Conservation (phyloP, 2,329 filamentous ascomycete species). For the Aphanocladium album region DNA sequence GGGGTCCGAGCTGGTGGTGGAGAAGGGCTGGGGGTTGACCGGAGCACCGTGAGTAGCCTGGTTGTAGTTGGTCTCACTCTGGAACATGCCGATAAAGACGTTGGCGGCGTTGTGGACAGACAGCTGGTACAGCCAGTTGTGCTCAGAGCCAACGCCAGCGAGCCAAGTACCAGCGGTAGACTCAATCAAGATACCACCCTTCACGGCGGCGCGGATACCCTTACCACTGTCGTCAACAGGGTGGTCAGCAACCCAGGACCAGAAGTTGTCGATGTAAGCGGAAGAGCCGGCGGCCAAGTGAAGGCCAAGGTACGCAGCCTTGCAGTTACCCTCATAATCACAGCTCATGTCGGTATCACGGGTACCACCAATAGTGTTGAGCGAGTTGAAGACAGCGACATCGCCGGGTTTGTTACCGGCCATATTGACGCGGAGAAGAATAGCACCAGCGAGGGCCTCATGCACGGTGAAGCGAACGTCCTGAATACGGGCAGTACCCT, state of each 20-base stretch:
- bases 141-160: constrained; percentile 42
- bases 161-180: constrained; percentile 48
- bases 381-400: constrained; percentile 45
- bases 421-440: constrained; percentile 46
- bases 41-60: constrained; percentile 30
- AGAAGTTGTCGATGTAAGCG: constrained; percentile 49
- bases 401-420: constrained; percentile 40
- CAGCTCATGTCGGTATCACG: constrained; percentile 33
- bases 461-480: constrained; percentile 49
- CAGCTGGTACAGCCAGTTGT: constrained; percentile 55
- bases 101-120: constrained; percentile 45
- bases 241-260: constrained; percentile 47
- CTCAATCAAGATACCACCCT: constrained; percentile 44
- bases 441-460: constrained; percentile 36
- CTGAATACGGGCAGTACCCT: constrained; percentile 44
- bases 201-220: constrained; percentile 41
- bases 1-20: constrained; percentile 35
- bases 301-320: constrained; percentile 43
- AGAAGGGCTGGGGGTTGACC: constrained; percentile 32
- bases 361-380: constrained; percentile 43
- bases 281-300: constrained; percentile 42
- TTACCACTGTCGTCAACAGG: constrained; percentile 42
- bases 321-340: constrained; percentile 31
- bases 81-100: constrained; percentile 45
- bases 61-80: constrained; percentile 47